Base-by-base conservation (phyloP, 345 rosid genomes). In the Luvunga scandens region DNA sequence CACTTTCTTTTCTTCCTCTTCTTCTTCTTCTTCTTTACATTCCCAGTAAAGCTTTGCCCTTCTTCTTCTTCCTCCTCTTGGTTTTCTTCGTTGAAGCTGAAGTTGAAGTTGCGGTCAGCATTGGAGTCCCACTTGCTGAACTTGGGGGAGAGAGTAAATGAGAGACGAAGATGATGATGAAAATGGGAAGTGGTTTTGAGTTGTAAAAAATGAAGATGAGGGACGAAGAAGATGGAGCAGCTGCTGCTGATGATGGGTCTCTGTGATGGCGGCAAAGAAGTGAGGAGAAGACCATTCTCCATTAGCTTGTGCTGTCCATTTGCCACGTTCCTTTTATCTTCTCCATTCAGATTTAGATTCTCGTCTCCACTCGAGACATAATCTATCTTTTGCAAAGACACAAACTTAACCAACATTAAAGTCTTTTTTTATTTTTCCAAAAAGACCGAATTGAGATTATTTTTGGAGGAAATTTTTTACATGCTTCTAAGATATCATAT, bases 291-390 rank as follows among this genome's bases (percentile, higher is more conserved):
- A 28, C 24, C 75, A 31, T 66, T 84, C 71, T 75, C 87, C 88
- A 82, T 81, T 75, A 65, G 24, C 13, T 0, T 48, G 76, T 59
- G 10, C 27, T 24, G 57, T 77, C 87, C 89, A 84, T 86, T 72
- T 66, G 87, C 86, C 87, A 80, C 87, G 83, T 81, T 79, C 36
- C 77, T 75, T 19, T 78, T 77, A 73, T 85, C 81, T 63, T 24
- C 71, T 74, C 78, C 80, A 79, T 45, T 72, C 53, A 28, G 57
- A 27, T 66, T 66, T 4, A 0, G 50, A 45, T 45, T 45, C 50
- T 45, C 50, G 50, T 3, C 18, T 13, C 18, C 18, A 12, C 45
- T 39, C 13, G 45, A 42, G 14, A 42, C 14, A 42, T 42, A 42
- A 0, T 42, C 50, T 10, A 10, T 3, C 50, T 42, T 42, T 13